Conservation (phyloP, 768 basidiomycete genomes). For the Amanita rimosa region DNA sequence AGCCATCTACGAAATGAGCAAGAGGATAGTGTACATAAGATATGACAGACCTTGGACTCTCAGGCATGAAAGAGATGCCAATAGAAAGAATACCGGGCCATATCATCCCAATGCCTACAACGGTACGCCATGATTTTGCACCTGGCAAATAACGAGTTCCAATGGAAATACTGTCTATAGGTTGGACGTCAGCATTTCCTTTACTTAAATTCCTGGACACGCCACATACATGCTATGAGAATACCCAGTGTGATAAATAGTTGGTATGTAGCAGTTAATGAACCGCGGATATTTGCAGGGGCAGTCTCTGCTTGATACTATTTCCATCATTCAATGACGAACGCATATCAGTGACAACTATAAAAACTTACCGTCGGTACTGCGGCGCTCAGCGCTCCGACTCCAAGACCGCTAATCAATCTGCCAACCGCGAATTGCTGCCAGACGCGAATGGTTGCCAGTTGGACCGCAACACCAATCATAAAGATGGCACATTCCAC, state of each 20-base stretch:
- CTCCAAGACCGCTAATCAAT: conserved; percentile 53
- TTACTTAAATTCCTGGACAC: neutral
- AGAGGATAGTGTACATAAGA: neutral
- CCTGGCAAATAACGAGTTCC: conserved; percentile 41
- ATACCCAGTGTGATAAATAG: conserved; percentile 65
- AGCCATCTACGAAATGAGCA: conserved; percentile 34
- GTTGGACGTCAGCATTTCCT: neutral
- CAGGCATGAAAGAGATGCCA: conserved; percentile 64
- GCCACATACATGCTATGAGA: conserved; percentile 49
- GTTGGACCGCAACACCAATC: conserved; percentile 52
- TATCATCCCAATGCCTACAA: conserved; percentile 49
- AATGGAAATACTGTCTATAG: conserved; percentile 50
- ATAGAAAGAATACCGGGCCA: conserved; percentile 53
- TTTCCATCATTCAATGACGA: conserved; percentile 1
- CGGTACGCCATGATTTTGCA: conserved; percentile 48
- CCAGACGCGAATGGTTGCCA: conserved; percentile 41
- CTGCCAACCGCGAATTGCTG: conserved; percentile 59
- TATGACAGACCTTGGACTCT: conserved; percentile 36
- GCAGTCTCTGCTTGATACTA: conserved; percentile 66
- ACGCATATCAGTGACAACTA: neutral
- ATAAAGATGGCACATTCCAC: conserved; percentile 45
- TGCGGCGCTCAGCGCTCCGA: conserved; percentile 57
- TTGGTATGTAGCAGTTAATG: conserved; percentile 51
- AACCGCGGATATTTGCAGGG: conserved; percentile 60
- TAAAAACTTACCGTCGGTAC: conserved; percentile 41